These are phyloP conservation scores for Phaeosphaeriaceae sp. DNA, from an alignment of 2,329 filamentous ascomycete genomes.

Conservation along the genomic window DNA sequence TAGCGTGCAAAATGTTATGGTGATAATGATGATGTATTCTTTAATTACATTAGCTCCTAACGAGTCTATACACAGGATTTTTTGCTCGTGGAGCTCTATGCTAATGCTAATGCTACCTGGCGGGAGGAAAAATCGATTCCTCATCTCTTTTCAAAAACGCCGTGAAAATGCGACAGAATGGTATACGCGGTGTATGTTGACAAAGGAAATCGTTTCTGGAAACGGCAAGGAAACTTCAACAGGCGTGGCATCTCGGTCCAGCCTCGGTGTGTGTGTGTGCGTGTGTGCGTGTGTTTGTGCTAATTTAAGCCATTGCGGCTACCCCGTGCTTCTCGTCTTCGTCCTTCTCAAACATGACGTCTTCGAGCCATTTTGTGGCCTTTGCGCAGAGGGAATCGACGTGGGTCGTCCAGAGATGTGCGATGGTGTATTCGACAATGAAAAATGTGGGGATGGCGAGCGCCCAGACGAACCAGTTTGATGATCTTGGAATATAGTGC, in stretches of 20 bases:
- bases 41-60: conserved; percentile 1
- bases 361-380: conserved; percentile 57
- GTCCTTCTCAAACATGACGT: conserved; percentile 55
- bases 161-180: conserved; percentile 8
- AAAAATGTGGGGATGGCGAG: conserved; percentile 57
- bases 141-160: background rate
- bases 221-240: background rate
- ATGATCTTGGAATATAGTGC: conserved; percentile 52
- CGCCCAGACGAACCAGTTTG: conserved; percentile 47
- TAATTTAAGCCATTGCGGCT: conserved; percentile 31
- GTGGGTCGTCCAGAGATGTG: conserved; percentile 59
- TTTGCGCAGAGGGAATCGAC: conserved; percentile 59
- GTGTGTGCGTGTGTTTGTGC: background rate
- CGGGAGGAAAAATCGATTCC: background rate
- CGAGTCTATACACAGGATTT: background rate
- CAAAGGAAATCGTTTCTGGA: conserved; percentile 12
- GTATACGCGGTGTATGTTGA: conserved; percentile 7
- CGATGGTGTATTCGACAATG: conserved; percentile 54
- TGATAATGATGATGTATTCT: background rate
- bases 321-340: conserved; percentile 45
- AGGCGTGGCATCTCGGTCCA: background rate
- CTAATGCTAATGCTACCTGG: background rate
- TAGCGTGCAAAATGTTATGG: too few relatives aligned
- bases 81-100: background rate
- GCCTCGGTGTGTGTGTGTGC: background rate